Evolutionary conservation across 352 stramenopile species (phyloP).

Genomic region (Globisporangium splendens): DNA sequence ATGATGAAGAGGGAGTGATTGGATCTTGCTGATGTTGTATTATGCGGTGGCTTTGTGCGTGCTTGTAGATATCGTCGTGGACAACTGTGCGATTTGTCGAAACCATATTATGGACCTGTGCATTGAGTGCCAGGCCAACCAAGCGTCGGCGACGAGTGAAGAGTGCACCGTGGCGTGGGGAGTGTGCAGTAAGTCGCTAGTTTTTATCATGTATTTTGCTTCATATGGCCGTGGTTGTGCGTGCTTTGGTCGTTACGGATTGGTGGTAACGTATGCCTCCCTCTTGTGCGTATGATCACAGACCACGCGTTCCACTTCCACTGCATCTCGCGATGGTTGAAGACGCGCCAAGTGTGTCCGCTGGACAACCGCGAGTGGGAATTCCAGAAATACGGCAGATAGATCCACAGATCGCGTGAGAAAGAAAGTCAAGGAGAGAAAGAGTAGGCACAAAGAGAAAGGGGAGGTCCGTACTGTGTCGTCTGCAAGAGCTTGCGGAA

Average conservation of each 20-base stretch:
- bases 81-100: conserved; percentile 97
- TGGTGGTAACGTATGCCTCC: conserved; percentile 41
- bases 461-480: not conserved
- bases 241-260: not conserved
- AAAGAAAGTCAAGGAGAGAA: not conserved
- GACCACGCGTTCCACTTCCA: conserved; percentile 99
- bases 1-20: not conserved
- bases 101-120: conserved; percentile 99
- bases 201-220: conserved; percentile 3
- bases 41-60: conserved; percentile 4
- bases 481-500: too few species aligned
- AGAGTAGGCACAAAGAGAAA: not conserved
- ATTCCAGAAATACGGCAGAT: conserved; percentile 96
- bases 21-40: conserved; percentile 4
- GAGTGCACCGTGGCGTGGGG: conserved; percentile 87
- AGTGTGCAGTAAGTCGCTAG: conserved; percentile 62
- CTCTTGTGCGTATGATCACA: conserved; percentile 83
- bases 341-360: conserved; percentile 98
- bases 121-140: conserved; percentile 98
- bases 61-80: conserved; percentile 77
- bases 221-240: conserved; percentile 12
- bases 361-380: conserved; percentile 99
- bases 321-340: conserved; percentile 99
- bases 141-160: conserved; percentile 83
- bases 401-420: conserved; percentile 14